Conservation (phyloP, 2,329 filamentous ascomycete genomes). For the Zymoseptoria tritici region DNA sequence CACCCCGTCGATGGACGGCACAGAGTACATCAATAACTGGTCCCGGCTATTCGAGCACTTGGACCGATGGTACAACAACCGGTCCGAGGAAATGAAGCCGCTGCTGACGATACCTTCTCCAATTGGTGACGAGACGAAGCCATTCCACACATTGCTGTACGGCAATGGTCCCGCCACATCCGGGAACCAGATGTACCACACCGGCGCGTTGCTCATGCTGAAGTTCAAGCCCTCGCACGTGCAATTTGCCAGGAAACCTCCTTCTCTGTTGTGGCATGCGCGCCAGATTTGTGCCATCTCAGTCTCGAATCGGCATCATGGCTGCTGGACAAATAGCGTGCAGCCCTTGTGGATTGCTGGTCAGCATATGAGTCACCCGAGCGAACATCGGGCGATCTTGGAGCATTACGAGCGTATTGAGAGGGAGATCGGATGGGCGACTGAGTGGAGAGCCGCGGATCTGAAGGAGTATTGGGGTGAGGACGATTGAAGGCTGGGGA, state of each 20-base stretch:
- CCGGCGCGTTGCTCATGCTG: conserved; percentile 47
- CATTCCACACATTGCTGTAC: conserved; percentile 40
- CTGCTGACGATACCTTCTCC: conserved; percentile 28
- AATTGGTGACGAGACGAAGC: conserved; percentile 11
- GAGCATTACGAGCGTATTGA: conserved; percentile 45
- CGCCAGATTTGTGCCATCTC: conserved; percentile 42
- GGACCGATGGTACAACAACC: conserved; percentile 27
- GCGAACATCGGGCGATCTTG: conserved; percentile 41
- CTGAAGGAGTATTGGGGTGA: conserved; percentile 47
- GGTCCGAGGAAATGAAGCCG: conserved; percentile 28
- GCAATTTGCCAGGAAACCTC: conserved; percentile 25
- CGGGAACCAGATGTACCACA: conserved; percentile 51
- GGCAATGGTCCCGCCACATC: conserved; percentile 39
- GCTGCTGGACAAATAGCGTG: conserved; percentile 40
- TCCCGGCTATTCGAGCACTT: conserved; percentile 28
- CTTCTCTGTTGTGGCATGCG: conserved; percentile 43
- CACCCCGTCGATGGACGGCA: conserved; percentile 18
- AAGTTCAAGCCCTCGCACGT: conserved; percentile 40
- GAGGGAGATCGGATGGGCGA: conserved; percentile 47
- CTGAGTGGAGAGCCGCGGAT: conserved; percentile 47
- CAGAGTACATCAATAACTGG: conserved; percentile 28
- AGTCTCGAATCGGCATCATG: conserved; percentile 39
- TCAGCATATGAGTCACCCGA: conserved; percentile 40
- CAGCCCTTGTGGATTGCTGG: conserved; percentile 45
- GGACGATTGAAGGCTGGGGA: conserved; percentile 1